A percentile compares a stretch with the other conserved stretches of the same genome.
Evolutionary conservation across 306 rosid genomes (phyloP).

Genomic region (Pterocarpus macrocarpus): DNA sequence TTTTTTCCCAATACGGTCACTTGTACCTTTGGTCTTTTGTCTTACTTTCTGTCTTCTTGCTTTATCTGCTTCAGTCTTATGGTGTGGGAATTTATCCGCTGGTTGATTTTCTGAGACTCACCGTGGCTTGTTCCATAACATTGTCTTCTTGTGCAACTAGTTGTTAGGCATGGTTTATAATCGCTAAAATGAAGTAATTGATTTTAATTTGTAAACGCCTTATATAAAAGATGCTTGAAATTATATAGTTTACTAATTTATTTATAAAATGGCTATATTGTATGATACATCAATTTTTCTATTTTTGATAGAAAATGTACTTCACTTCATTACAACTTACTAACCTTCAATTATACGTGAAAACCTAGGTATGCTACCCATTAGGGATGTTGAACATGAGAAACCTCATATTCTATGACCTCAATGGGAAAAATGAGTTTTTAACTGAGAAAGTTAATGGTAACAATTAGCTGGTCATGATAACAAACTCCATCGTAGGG

Average conservation of each 20-base stretch:
- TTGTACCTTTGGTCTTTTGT: slow-evolving; percentile 23
- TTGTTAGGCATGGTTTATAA: neutral
- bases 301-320: neutral
- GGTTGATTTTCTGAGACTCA: neutral
- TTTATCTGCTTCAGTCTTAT: slow-evolving; percentile 3
- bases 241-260: neutral
- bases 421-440: neutral
- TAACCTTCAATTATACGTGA: too few species aligned
- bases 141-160: too few species aligned
- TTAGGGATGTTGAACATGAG: too few species aligned
- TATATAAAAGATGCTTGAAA: neutral
- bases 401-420: neutral
- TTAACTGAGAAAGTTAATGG: neutral
- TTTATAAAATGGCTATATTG: neutral
- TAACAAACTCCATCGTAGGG: too few species aligned
- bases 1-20: slow-evolving; percentile 37
- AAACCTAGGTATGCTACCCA: too few species aligned
- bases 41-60: neutral
- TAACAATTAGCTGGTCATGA: neutral
- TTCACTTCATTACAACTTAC: neutral
- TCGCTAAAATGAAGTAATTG: neutral
- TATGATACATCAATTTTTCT: too few species aligned
- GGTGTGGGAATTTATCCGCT: neutral
- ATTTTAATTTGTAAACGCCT: neutral
- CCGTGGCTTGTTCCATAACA: too few species aligned